Conservation (phyloP, 352 stramenopile genomes). For the Pythium grandisporangium region DNA sequence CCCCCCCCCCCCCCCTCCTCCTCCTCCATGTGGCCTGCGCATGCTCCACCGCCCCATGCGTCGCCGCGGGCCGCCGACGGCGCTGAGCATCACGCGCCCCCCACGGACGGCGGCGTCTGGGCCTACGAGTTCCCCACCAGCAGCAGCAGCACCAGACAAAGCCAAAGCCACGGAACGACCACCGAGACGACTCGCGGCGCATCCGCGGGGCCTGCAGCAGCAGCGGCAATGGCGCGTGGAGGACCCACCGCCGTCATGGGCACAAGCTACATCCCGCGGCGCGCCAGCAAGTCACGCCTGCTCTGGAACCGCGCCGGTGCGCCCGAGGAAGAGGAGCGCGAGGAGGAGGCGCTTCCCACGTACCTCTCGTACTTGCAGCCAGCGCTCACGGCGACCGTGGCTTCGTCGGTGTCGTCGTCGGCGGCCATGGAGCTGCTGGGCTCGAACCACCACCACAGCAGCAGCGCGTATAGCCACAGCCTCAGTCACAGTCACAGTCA, state of each 20-base stretch:
- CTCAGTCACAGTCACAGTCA: too few species aligned
- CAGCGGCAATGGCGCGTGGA: neutral
- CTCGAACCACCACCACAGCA: neutral
- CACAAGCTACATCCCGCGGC: slow-evolving; percentile 3
- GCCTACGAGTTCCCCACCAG: too few species aligned
- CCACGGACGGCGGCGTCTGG: too few species aligned
- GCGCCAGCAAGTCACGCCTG: slow-evolving; percentile 13
- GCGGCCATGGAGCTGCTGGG: neutral
- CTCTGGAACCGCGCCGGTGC: slow-evolving; percentile 60
- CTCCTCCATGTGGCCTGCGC: too few species aligned
- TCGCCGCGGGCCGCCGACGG: too few species aligned
- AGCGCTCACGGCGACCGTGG: slow-evolving; percentile 4
- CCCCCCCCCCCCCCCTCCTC: too few species aligned
- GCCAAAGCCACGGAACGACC: too few species aligned
- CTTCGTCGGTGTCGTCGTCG: neutral
- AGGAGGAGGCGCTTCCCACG: slow-evolving; percentile 58
- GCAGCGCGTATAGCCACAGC: too few species aligned
- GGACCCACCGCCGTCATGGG: slow-evolving; percentile 1
- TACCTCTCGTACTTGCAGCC: slow-evolving; percentile 64
- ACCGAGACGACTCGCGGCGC: neutral
- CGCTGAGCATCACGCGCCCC: too few species aligned
- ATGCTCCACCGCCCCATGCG: too few species aligned
- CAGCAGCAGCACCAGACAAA: too few species aligned
- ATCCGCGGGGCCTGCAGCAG: neutral
- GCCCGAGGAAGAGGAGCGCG: slow-evolving; percentile 59